These are phyloP conservation scores for Gloeophyllum trabeum DNA, from an alignment of 768 basidiomycete genomes.

Conservation along the genomic window DNA sequence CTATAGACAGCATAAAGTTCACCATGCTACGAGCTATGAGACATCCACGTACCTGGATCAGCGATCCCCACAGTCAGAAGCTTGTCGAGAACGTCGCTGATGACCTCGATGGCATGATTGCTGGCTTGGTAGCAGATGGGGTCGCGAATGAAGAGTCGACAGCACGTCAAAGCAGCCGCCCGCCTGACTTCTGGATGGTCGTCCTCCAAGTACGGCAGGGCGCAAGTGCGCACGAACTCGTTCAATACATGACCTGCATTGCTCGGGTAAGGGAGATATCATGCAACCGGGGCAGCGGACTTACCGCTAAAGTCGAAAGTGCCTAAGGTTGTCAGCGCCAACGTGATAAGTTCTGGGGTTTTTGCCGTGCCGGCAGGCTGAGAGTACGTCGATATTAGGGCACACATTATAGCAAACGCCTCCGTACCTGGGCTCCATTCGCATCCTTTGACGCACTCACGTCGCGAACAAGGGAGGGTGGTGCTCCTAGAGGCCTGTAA, in stretches of 20 bases:
- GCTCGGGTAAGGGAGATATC: constrained; percentile 3
- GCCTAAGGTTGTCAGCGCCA: constrained; percentile 82
- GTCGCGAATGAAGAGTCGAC: constrained; percentile 84
- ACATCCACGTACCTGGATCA: constrained; percentile 64
- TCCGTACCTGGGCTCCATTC: constrained; percentile 34
- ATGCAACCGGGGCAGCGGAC: constrained; percentile 6
- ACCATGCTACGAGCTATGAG: constrained; percentile 1
- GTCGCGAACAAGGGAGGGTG: constrained; percentile 42
- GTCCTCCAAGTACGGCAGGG: constrained; percentile 88
- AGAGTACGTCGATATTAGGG: constrained; percentile 4
- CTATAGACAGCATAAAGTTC: constrained; percentile 23
- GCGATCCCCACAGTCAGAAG: constrained; percentile 90
- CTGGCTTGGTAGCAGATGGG: constrained; percentile 95
- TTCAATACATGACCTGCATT: constrained; percentile 80
- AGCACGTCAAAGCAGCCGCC: constrained; percentile 88
- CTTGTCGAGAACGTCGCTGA: constrained; percentile 97
- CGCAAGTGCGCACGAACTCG: constrained; percentile 89
- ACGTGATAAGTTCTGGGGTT: constrained; percentile 55
- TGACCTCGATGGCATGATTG: constrained; percentile 92
- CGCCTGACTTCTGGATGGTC: constrained; percentile 81
- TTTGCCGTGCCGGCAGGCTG: constrained; percentile 43
- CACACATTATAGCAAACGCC: background rate
- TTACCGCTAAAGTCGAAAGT: constrained; percentile 90
- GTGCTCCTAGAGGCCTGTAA: constrained; percentile 85
- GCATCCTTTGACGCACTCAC: constrained; percentile 44